Conservation (phyloP, 768 basidiomycete species). For the Terana coerulea region DNA sequence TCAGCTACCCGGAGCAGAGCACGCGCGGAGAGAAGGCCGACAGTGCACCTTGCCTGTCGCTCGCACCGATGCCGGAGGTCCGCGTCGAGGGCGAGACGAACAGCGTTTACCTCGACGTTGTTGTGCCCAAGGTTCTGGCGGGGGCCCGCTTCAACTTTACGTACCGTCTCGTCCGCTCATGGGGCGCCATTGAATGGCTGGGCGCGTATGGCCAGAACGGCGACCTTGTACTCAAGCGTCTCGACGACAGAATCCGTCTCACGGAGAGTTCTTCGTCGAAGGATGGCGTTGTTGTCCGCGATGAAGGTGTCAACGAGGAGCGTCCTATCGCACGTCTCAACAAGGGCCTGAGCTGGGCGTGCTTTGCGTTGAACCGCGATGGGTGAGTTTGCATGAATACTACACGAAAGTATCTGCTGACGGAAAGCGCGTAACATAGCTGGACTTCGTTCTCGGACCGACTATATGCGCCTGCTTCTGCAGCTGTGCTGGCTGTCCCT, state of each 20-base stretch:
- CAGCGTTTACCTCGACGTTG: conserved; percentile 16
- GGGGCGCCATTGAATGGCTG: conserved; percentile 23
- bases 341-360: conserved; percentile 14
- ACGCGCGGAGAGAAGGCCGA: neutral
- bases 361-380: conserved; percentile 16
- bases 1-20: conserved; percentile 9
- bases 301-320: neutral
- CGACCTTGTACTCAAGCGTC: conserved; percentile 17
- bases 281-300: conserved; percentile 10
- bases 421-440: conserved; percentile 6
- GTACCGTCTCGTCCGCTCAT: conserved; percentile 24
- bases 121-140: neutral
- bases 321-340: conserved; percentile 15
- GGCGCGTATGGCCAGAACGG: conserved; percentile 23
- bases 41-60: no score
- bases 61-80: neutral
- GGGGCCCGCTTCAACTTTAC: conserved; percentile 23
- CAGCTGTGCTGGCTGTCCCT: conserved; percentile 14
- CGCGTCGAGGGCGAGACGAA: conserved; percentile 7
- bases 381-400: conserved; percentile 15
- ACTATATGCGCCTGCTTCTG: neutral
- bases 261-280: conserved; percentile 15
- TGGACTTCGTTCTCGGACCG: conserved; percentile 15
- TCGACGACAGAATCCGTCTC: conserved; percentile 13
- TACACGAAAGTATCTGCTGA: neutral